A percentile compares a stretch with the other conserved stretches of the same genome.
Conservation (phyloP, 768 basidiomycete species). For the Boletus edulis region DNA sequence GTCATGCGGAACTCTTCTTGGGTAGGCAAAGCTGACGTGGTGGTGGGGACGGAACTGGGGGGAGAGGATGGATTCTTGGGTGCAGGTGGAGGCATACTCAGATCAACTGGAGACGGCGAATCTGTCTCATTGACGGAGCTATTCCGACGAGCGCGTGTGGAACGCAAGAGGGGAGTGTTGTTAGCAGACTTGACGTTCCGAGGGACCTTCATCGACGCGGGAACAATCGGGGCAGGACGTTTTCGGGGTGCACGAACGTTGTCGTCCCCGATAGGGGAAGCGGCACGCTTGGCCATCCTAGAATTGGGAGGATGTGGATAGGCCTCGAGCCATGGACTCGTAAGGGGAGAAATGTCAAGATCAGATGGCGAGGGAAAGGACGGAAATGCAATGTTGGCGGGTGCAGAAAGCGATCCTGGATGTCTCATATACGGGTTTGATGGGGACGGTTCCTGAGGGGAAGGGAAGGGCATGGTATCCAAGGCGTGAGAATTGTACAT, state of each 20-base stretch:
- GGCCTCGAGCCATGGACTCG: constrained; percentile 78
- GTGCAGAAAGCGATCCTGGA: constrained; percentile 58
- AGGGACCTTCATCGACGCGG: constrained; percentile 21
- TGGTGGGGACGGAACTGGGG: constrained; percentile 4
- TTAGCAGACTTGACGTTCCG: constrained; percentile 47
- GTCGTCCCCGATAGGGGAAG: constrained; percentile 59
- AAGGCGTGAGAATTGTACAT: constrained; percentile 25
- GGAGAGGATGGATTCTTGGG: constrained; percentile 28
- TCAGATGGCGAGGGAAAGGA: constrained; percentile 48
- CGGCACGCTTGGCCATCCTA: constrained; percentile 47
- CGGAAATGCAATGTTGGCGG: constrained; percentile 71
- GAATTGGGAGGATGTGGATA: constrained; percentile 37
- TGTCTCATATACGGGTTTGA: constrained; percentile 31
- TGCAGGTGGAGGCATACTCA: constrained; percentile 87
- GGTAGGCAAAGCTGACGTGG: constrained; percentile 2
- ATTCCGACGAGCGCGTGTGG: constrained; percentile 41
- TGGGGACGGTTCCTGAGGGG: constrained; percentile 30
- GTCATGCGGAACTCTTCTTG: constrained; percentile 39
- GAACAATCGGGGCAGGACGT: constrained; percentile 44
- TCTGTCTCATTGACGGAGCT: constrained; percentile 47
- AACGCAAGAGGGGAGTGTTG: constrained; percentile 57
- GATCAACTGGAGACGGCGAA: constrained; percentile 84
- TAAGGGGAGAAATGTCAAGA: constrained; percentile 74
- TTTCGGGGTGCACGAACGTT: constrained; percentile 45
- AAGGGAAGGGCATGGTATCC: constrained; percentile 26